These are phyloP conservation scores for Botrytis hyacinthi DNA, from an alignment of 2,329 filamentous ascomycete species.

Conservation along the genomic window DNA sequence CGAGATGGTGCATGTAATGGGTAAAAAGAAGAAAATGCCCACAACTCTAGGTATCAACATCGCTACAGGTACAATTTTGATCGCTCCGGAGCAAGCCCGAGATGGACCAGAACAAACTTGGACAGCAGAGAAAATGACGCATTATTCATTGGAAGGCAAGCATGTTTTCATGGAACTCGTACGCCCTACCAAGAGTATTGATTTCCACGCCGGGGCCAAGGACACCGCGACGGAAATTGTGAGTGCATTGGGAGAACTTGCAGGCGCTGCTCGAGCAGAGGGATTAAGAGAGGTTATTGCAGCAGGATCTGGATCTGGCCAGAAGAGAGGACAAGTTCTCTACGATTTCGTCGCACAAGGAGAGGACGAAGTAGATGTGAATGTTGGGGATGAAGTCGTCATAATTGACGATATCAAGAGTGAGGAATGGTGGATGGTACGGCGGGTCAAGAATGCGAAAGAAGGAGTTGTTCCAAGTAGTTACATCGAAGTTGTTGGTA, in stretches of 20 bases:
- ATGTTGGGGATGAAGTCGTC: constrained; percentile 84
- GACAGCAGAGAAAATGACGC: constrained; percentile 92
- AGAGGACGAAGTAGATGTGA: constrained; percentile 93
- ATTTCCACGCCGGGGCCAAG: constrained; percentile 96
- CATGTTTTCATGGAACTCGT: constrained; percentile 95
- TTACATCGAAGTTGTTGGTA: constrained; percentile 86
- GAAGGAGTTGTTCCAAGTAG: constrained; percentile 96
- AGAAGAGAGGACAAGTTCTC: constrained; percentile 81
- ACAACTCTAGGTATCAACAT: constrained; percentile 95
- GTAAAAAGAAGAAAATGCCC: constrained; percentile 96
- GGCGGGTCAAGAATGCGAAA: constrained; percentile 83
- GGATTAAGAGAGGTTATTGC: constrained; percentile 81
- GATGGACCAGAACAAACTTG: constrained; percentile 89
- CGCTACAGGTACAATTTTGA: constrained; percentile 82
- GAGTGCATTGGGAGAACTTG: constrained; percentile 79
- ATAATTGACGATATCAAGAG: constrained; percentile 87
- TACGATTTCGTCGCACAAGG: constrained; percentile 98
- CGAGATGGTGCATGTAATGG: constrained; percentile 92
- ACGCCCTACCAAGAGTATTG: constrained; percentile 86
- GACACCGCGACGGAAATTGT: constrained; percentile 96
- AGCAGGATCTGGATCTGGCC: constrained; percentile 66
- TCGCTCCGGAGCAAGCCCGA: constrained; percentile 79
- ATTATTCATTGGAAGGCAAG: constrained; percentile 97
- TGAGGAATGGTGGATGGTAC: constrained; percentile 98
- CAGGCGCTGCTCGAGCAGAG: constrained; percentile 80